Conservation (phyloP, 257 asterid species). For the Nemophila menziesii region DNA sequence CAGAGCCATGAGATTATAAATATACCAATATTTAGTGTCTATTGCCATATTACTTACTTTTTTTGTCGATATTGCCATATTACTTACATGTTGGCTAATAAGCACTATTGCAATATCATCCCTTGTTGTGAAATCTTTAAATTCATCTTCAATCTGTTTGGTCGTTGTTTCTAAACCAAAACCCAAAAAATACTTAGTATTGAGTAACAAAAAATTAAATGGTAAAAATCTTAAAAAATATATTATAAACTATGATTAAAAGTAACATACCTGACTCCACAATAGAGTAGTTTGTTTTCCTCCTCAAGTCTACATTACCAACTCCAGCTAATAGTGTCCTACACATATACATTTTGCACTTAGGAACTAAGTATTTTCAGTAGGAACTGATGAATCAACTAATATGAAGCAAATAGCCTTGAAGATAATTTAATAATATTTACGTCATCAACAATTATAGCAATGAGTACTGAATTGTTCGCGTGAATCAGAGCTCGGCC, state of each 20-base stretch:
- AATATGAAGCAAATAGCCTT: too few species aligned
- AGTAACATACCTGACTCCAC: constrained; percentile 74
- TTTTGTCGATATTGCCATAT: neutral
- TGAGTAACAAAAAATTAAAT: neutral
- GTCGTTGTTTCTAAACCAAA: constrained; percentile 48
- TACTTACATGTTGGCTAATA: constrained; percentile 85
- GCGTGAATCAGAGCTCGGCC: constrained; percentile 71
- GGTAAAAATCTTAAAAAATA: neutral
- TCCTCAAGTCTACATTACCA: constrained; percentile 94
- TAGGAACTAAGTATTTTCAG: neutral
- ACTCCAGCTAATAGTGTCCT: constrained; percentile 98
- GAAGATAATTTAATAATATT: neutral
- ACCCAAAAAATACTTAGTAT: constrained; percentile 5
- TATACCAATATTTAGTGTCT: neutral
- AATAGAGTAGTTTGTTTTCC: constrained; percentile 79
- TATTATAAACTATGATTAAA: constrained; percentile 10
- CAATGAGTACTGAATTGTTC: constrained; percentile 70
- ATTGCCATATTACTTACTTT: too few species aligned
- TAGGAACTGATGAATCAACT: neutral
- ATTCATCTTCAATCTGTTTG: constrained; percentile 85
- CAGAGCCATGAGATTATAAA: neutral
- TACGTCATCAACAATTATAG: constrained; percentile 98
- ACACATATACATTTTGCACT: constrained; percentile 7
- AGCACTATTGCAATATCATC: constrained; percentile 79
- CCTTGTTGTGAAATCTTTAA: constrained; percentile 81